Evolutionary conservation across 2,329 filamentous ascomycete genomes (phyloP), one percentile per base, ranked within the genome.

Genomic region (Diaporthe longicolla): DNA sequence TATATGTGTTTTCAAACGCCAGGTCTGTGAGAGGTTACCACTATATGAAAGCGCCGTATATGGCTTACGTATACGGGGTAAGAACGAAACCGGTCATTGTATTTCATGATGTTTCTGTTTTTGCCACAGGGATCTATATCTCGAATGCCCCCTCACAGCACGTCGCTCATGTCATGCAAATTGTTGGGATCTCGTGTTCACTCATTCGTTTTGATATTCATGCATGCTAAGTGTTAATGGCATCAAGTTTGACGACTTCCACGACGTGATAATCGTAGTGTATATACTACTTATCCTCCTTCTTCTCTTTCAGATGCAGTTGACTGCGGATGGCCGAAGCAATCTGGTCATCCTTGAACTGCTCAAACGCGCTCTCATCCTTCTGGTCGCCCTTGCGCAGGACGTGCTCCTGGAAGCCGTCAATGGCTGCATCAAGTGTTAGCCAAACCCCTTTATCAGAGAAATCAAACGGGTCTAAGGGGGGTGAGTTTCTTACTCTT

Each of bases 301-400:
- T 72, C 29, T 72, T 58, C 8, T 74, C 58, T 70, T 68, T 35
- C 17, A 74, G 26, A 29, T 57, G 55, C 37, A 74, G 95, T 82
- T 93, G 86, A 52, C 82, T 83, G 43, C 94, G 90, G 78, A 95
- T 91, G 81, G 89, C 92, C 81, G 94, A 92, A 21, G 90, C 91
- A 78, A 95, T 94, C 82, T 93, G 86, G 82, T 94, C 92, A 81
- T 97, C 94, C 85, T 96, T 95, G 78, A 92, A 93, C 84, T 97
- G 94, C 85, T 97, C 94, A 24, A 91, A 80, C 9, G 94, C 94
- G 71, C 83, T 87, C 83, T 93, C 93, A 80, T 94, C 93, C 84
- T 89, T 86, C 84, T 97, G 94, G 65, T 89, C 80, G n/a, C 94
- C 94, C 77, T 90, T 85, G 52, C 91, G 91, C 19, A 97, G 81